Base-by-base conservation (phyloP, 2,329 filamentous ascomycete species). In the Whalleya microplaca region DNA sequence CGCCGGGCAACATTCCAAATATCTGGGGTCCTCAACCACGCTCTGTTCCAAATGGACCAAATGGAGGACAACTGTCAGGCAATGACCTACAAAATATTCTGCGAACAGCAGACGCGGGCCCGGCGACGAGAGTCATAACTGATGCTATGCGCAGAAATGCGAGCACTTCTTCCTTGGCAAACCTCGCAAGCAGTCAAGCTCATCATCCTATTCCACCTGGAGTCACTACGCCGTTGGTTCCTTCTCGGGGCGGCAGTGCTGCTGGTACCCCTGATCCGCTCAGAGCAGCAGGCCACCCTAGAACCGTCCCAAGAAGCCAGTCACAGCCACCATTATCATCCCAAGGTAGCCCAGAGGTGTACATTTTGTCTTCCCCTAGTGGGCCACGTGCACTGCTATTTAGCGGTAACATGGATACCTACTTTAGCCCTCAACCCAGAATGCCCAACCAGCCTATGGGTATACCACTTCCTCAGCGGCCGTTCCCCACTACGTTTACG, bases 321-420 rank as follows among this genome's bases (percentile, higher is more conserved):
- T 49, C 59, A 60, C 59, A 59, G 44, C 55, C 45, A 40, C 62
- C 61, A 16, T 44, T 57, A 21, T 44, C 57, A 21, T 53, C 66
- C 14, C 46, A 69, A 18, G 67, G 68, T 29, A 72, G 73, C 21
- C 75, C 79, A 0, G 80, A 84, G 56, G 82, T 87, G 1, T 88
- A 87, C 62, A 80, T 88, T 21, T 68, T 88, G 6, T 83, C 79
- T 16, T 87, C 85, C 0, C 84, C 85, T 0, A 76, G 77, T 42
- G 85, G 85, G 0, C 85, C 85, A 1, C 79, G 80, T 19, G 85
- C 79, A 5, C 70, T 88, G 1, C 69, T 88, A 6, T 72, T 88
- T 41, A 84, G 82, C 63, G 77, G 78, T 43, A 71, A 71, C 12
- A 68, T 75, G 1, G 82, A 83, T 21, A 74, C 78, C 10, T 87